phyloP scores from a whole-genome alignment of 1,284 basidiomycete genomes.

The Jaminaea rosea region DNA sequence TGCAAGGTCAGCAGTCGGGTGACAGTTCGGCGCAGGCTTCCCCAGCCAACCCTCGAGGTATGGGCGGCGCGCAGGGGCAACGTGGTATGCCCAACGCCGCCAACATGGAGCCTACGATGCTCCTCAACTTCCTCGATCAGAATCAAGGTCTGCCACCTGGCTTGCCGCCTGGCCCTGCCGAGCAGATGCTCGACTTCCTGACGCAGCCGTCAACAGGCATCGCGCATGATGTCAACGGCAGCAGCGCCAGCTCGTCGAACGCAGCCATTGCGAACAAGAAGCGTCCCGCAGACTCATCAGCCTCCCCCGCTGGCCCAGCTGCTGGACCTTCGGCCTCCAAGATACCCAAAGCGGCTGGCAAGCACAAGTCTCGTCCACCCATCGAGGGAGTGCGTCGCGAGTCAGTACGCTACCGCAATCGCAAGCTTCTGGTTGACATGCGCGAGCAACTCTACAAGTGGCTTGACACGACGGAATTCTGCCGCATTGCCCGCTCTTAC shows the following conservation, averaged over 20 bases:
- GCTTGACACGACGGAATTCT: constrained; percentile 28
- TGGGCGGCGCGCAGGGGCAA: too few species aligned
- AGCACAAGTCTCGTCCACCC: background rate
- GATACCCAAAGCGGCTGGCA: background rate
- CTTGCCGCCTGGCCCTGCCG: background rate
- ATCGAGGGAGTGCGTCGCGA: background rate
- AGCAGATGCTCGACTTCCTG: constrained; percentile 1
- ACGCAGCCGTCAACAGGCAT: background rate
- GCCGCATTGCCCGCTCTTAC: constrained; percentile 5
- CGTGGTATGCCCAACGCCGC: too few species aligned
- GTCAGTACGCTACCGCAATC: constrained; percentile 19
- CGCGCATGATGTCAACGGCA: background rate
- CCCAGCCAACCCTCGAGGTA: background rate
- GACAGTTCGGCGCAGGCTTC: too few species aligned
- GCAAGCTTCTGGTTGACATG: constrained; percentile 27
- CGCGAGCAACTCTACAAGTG: constrained; percentile 28
- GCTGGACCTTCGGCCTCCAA: too few species aligned
- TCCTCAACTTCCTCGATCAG: background rate
- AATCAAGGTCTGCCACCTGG: too few species aligned
- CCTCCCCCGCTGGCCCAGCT: too few species aligned
- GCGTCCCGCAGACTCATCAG: background rate
- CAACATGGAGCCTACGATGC: background rate
- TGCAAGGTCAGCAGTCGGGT: background rate
- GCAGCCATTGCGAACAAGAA: background rate
- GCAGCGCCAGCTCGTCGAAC: background rate